phyloP scores from a whole-genome alignment of 2,329 filamentous ascomycete species.

The Talaromyces sp. region DNA sequence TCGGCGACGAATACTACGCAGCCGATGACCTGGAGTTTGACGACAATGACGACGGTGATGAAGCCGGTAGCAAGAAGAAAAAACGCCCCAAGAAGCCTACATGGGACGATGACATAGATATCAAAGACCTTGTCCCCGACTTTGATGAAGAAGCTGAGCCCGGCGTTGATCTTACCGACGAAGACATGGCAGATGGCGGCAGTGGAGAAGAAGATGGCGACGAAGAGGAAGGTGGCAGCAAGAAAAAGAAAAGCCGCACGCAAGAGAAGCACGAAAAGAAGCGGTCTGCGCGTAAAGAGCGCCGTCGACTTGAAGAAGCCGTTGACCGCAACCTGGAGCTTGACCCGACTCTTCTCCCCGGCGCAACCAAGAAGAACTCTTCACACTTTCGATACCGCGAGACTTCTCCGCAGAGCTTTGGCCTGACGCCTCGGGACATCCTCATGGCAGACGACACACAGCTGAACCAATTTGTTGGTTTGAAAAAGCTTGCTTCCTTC shows the following conservation, averaged over 20 bases:
- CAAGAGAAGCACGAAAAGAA: conserved; percentile 56
- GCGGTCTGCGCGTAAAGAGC: conserved; percentile 73
- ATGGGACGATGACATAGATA: conserved; percentile 97
- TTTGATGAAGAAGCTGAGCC: conserved; percentile 66
- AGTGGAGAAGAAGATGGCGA: conserved; percentile 36
- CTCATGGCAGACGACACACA: conserved; percentile 80
- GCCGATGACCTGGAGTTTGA: conserved; percentile 55
- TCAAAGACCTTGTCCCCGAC: conserved; percentile 83
- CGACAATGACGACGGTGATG: conserved; percentile 30
- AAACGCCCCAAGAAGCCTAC: conserved; percentile 73
- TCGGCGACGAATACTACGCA: conserved; percentile 88
- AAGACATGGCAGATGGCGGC: conserved; percentile 40
- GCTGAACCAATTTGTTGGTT: conserved; percentile 83
- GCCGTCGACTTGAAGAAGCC: conserved; percentile 76
- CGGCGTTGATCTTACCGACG: conserved; percentile 54
- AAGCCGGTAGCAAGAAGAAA: conserved; percentile 48
- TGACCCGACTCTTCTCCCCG: conserved; percentile 58
- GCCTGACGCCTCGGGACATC: conserved; percentile 85
- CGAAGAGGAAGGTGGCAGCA: conserved; percentile 41
- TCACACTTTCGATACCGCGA: conserved; percentile 84
- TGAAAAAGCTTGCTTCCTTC: conserved; percentile 93
- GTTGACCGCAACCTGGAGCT: conserved; percentile 78
- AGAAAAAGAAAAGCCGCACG: conserved; percentile 42
- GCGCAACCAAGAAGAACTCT: conserved; percentile 48
- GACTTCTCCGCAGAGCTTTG: conserved; percentile 84